Percentiles rank a stretch among this genome's conserved stretches.
Evolutionary conservation across 257 asterid genomes (phyloP).

Genomic region (Primulina tabacum): DNA sequence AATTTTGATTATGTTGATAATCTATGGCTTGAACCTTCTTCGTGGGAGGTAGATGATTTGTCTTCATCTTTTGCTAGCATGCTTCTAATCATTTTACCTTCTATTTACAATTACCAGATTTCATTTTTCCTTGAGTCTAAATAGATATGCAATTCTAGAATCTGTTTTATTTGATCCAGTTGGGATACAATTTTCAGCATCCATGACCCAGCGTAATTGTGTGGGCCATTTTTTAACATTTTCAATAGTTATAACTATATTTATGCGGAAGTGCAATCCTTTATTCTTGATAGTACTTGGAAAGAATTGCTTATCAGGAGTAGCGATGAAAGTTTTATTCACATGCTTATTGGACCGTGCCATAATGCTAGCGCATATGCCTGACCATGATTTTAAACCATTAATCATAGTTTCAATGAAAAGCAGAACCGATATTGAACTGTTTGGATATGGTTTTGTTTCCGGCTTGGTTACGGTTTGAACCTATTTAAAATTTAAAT

Average conservation of each 20-base stretch:
- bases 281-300: slow-evolving; percentile 15
- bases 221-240: not conserved
- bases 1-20: slow-evolving; percentile 81
- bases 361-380: not conserved
- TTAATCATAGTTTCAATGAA: too few species aligned
- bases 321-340: not conserved
- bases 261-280: not conserved
- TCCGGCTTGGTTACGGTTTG: too few species aligned
- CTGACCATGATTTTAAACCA: too few species aligned
- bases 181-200: too few species aligned
- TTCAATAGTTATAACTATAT: not conserved
- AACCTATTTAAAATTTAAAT: too few species aligned
- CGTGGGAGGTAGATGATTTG: slow-evolving; percentile 79
- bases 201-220: too few species aligned
- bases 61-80: slow-evolving; percentile 9
- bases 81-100: not conserved
- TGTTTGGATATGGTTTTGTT: too few species aligned
- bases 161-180: too few species aligned
- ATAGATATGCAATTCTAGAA: not conserved
- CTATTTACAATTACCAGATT: slow-evolving; percentile 4
- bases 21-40: slow-evolving; percentile 90
- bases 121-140: slow-evolving; percentile 17
- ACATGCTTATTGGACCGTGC: slow-evolving; percentile 4
- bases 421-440: too few species aligned
- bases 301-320: not conserved